Base-by-base conservation (phyloP, 1,284 basidiomycete genomes). In the Ganoderma sinense region DNA sequence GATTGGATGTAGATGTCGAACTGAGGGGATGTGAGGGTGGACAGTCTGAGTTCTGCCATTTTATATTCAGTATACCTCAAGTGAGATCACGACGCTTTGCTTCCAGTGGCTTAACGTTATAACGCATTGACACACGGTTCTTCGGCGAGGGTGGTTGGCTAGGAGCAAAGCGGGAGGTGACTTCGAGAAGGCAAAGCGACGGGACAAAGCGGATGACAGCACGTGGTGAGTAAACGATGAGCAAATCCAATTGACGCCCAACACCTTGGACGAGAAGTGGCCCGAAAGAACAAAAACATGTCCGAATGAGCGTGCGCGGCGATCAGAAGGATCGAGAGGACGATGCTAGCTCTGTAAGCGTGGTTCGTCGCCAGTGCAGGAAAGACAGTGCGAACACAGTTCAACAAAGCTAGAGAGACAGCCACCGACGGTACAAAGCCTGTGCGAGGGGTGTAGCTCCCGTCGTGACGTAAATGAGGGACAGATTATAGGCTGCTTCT, bases 401-500 rank as follows among this genome's bases (percentile, higher is more conserved):
- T 6, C 31, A 33, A 31, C 53, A 56, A 56, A 33, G 53, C 18
- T 56, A 56, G n/a, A 26, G 76, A 4, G 89, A 89, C 29, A 94
- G 81, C 93, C 93, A 94, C 23, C 86, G 85, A 51, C 87, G 84
- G 78, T 91, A 92, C 59, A 95, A 79, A 0, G 80, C 82, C 67
- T 91, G 85, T 5, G 91, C 94, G 16, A 95, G 80, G 4, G 89
- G 86, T 4, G 87, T 84, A 4, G 92, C 91, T 2, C 94, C 94
- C 1, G 93, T 93, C 59, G 88, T 88, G 11, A 92, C 88, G 81
- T 92, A 97, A 53, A 97, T 91, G 58, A 94, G 82, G 13, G 93
- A 90, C 55, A 98, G 85, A 76, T 98, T 98, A 81, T 97, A 97
- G 0, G 96, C 97, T 4, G 96, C 90, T 77, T 97, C 94, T 71